Conservation (phyloP, 2,329 filamentous ascomycete species). For the Penicillium sp. region DNA sequence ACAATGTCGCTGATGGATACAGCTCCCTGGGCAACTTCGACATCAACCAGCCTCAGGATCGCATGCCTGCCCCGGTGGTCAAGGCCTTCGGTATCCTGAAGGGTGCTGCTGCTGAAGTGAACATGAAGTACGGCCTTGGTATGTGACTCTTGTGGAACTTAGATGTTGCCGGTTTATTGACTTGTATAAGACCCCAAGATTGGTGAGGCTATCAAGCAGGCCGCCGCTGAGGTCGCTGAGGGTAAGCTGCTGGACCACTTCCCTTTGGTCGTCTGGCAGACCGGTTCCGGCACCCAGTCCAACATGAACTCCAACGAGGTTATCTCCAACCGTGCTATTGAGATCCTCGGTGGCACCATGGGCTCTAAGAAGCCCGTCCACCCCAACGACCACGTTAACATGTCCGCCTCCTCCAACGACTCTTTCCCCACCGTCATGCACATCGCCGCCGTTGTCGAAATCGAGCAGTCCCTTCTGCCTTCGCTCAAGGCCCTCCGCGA, state of each 20-base stretch:
- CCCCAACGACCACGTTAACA: slow-evolving; percentile 99
- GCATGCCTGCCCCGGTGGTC: slow-evolving; percentile 91
- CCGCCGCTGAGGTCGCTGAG: slow-evolving; percentile 86
- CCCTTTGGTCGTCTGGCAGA: slow-evolving; percentile 98
- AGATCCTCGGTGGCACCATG: slow-evolving; percentile 91
- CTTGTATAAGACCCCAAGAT: slow-evolving; percentile 71
- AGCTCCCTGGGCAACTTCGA: slow-evolving; percentile 92
- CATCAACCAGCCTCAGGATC: slow-evolving; percentile 98
- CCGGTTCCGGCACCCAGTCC: slow-evolving; percentile 95
- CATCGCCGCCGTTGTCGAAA: slow-evolving; percentile 92
- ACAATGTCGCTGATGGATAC: slow-evolving; percentile 22
- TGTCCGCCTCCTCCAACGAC: slow-evolving; percentile 97
- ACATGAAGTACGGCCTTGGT: slow-evolving; percentile 88
- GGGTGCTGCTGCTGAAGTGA: slow-evolving; percentile 91
- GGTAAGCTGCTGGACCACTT: slow-evolving; percentile 96
- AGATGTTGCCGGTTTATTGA: slow-evolving; percentile 7
- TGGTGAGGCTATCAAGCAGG: slow-evolving; percentile 89
- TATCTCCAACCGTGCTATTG: slow-evolving; percentile 98
- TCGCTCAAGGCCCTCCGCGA: slow-evolving; percentile 76
- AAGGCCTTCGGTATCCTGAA: slow-evolving; percentile 96
- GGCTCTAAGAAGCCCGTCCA: slow-evolving; percentile 98
- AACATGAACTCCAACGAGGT: slow-evolving; percentile 99
- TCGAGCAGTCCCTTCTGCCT: slow-evolving; percentile 81
- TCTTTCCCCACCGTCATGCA: slow-evolving; percentile 99
- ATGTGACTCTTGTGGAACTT: slow-evolving; percentile 17